A percentile compares a stretch with the other conserved stretches of the same genome.
Evolutionary conservation across 371 early-diverging fungal genomes (phyloP).

Genomic region (Mucor saturninus): DNA sequence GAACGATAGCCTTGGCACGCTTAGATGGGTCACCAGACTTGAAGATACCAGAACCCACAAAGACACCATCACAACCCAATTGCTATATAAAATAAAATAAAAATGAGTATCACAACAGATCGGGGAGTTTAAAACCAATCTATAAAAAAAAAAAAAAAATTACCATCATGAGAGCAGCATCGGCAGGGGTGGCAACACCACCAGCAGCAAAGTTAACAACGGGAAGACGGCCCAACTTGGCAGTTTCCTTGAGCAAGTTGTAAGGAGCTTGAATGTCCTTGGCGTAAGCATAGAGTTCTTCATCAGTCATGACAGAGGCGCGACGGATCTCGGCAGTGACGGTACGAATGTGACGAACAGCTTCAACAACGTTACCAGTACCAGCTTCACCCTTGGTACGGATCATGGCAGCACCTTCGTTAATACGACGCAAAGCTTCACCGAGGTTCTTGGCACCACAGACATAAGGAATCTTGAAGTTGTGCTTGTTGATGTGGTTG

Average conservation of each 20-base stretch:
- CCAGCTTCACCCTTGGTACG: slow-evolving; percentile 99
- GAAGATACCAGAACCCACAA: slow-evolving; percentile 89
- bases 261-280: slow-evolving; percentile 93
- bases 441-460: slow-evolving; percentile 96
- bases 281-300: slow-evolving; percentile 84
- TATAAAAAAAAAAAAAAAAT: slow-evolving; percentile 20
- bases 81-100: slow-evolving; percentile 48
- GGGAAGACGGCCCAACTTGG: slow-evolving; percentile 88
- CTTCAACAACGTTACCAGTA: slow-evolving; percentile 95
- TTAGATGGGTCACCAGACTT: slow-evolving; percentile 95
- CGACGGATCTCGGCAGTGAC: slow-evolving; percentile 85
- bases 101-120: background rate
- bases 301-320: slow-evolving; percentile 71
- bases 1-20: slow-evolving; percentile 94
- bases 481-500: slow-evolving; percentile 93
- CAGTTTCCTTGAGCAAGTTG: slow-evolving; percentile 89
- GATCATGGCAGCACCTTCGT: slow-evolving; percentile 97
- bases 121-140: background rate
- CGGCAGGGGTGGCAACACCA: slow-evolving; percentile 96
- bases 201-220: slow-evolving; percentile 99
- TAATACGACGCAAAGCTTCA: slow-evolving; percentile 95
- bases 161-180: slow-evolving; percentile 95
- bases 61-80: slow-evolving; percentile 97
- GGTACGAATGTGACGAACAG: slow-evolving; percentile 93
- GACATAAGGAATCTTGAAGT: slow-evolving; percentile 92